Conservation (phyloP, 805 yeast genomes). For the Kuraishia cidri region DNA sequence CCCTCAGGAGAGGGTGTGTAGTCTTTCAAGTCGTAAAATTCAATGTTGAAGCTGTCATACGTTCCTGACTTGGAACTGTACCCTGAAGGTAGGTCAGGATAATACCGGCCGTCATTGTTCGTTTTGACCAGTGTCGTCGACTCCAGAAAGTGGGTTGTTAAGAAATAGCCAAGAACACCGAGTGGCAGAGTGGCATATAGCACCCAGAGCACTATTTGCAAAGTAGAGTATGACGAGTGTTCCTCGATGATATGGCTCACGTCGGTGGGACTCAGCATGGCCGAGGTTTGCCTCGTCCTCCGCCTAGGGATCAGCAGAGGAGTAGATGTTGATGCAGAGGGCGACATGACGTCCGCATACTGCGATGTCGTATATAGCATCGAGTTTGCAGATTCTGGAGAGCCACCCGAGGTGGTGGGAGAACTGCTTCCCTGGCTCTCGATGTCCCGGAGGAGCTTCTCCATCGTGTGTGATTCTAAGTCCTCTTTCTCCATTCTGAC, state of each 20-base stretch:
- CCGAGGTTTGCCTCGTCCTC: too few relatives aligned
- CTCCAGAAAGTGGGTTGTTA: slow-evolving; percentile 6
- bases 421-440: too few relatives aligned
- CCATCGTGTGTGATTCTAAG: too few relatives aligned
- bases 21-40: slow-evolving; percentile 64
- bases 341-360: too few relatives aligned
- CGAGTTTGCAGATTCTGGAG: too few relatives aligned
- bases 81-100: slow-evolving; percentile 26
- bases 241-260: neutral
- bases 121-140: neutral
- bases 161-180: slow-evolving; percentile 6
- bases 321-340: too few relatives aligned
- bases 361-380: too few relatives aligned
- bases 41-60: slow-evolving; percentile 32
- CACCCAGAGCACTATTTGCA: slow-evolving; percentile 8
- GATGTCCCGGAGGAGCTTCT: too few relatives aligned
- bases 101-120: slow-evolving; percentile 9
- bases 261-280: too few relatives aligned
- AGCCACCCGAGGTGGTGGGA: too few relatives aligned
- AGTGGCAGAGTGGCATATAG: slow-evolving; percentile 12
- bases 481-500: too few relatives aligned
- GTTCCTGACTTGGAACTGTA: slow-evolving; percentile 12
- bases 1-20: slow-evolving; percentile 64
- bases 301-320: too few relatives aligned
- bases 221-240: neutral